These are phyloP conservation scores for Nigrograna mackinnonii DNA, from an alignment of 2,329 filamentous ascomycete species.

Conservation along the genomic window DNA sequence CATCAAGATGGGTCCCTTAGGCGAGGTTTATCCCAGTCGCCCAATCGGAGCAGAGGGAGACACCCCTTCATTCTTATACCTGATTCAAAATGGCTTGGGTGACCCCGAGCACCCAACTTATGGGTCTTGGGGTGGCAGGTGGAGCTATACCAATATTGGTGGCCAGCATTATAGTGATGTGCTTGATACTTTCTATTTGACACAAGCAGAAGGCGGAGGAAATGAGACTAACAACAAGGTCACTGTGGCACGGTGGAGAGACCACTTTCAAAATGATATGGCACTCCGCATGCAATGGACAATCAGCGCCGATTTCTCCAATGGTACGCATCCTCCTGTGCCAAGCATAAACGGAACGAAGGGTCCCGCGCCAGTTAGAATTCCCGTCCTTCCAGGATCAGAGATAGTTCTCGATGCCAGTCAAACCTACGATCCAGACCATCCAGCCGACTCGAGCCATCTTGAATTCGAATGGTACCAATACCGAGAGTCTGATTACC, in stretches of 20 bases:
- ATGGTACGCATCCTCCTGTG: slow-evolving; percentile 17
- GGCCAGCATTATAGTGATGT: slow-evolving; percentile 31
- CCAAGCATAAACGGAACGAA: slow-evolving; percentile 15
- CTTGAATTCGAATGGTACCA: slow-evolving; percentile 18
- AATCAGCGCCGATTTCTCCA: slow-evolving; percentile 15
- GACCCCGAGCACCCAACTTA: slow-evolving; percentile 43
- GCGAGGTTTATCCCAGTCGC: slow-evolving; percentile 48
- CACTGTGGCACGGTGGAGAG: slow-evolving; percentile 49
- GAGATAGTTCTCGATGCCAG: slow-evolving; percentile 12
- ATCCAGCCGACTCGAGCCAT: too few relatives aligned
- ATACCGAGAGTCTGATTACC: too few relatives aligned
- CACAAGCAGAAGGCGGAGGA: slow-evolving; percentile 19
- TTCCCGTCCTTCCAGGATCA: slow-evolving; percentile 6
- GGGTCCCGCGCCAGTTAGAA: slow-evolving; percentile 4
- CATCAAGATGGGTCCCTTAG: slow-evolving; percentile 50
- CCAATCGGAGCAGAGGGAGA: slow-evolving; percentile 53
- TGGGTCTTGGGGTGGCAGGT: slow-evolving; percentile 50
- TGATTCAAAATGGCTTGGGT: slow-evolving; percentile 48
- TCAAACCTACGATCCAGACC: slow-evolving; percentile 18
- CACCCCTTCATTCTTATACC: slow-evolving; percentile 45
- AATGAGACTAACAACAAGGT: slow-evolving; percentile 15
- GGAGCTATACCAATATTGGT: slow-evolving; percentile 23
- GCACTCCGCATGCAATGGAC: slow-evolving; percentile 47
- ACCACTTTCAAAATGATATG: slow-evolving; percentile 48
- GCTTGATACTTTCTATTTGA: slow-evolving; percentile 38